These are phyloP conservation scores for Babesia microti DNA, from an alignment of 169 alveolate species.

Conservation along the genomic window DNA sequence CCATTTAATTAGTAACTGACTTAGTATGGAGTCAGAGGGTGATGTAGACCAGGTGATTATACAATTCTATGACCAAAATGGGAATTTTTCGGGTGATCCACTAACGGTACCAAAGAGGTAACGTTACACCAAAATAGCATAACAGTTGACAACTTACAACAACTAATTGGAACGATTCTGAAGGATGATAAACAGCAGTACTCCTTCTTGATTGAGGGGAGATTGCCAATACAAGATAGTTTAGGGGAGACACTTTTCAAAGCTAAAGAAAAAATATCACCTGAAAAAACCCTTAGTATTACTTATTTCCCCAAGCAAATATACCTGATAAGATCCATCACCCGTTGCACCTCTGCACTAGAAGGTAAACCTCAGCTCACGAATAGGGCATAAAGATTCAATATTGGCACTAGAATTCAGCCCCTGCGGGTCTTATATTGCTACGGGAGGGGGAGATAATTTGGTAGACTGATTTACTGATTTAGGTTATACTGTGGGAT, in stretches of 20 bases:
- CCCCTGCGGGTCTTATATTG: slow-evolving; percentile 79
- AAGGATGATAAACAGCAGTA: slow-evolving; percentile 40
- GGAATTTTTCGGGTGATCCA: slow-evolving; percentile 25
- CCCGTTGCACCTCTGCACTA: slow-evolving; percentile 79
- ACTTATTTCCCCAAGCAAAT: slow-evolving; percentile 66
- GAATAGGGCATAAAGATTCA: slow-evolving; percentile 75
- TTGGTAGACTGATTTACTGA: slow-evolving; percentile 54
- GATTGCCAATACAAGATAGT: slow-evolving; percentile 46
- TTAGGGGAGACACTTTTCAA: slow-evolving; percentile 44
- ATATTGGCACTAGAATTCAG: slow-evolving; percentile 77
- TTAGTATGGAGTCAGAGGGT: too few species aligned
- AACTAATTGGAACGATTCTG: slow-evolving; percentile 40
- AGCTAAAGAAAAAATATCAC: slow-evolving; percentile 45
- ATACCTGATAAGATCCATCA: slow-evolving; percentile 75
- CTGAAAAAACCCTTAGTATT: slow-evolving; percentile 60
- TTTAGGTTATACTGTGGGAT: slow-evolving; percentile 83
- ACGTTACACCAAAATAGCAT: slow-evolving; percentile 13
- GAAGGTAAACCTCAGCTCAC: slow-evolving; percentile 44
- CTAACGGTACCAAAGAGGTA: slow-evolving; percentile 42
- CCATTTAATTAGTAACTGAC: too few species aligned
- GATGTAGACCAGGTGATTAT: slow-evolving; percentile 37
- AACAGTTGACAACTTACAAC: slow-evolving; percentile 55
- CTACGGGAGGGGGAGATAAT: slow-evolving; percentile 90
- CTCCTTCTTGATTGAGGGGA: slow-evolving; percentile 53
- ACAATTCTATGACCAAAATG: slow-evolving; percentile 40